Evolutionary conservation across 768 basidiomycete genomes (phyloP).

Genomic region (Suillus ampliporus): DNA sequence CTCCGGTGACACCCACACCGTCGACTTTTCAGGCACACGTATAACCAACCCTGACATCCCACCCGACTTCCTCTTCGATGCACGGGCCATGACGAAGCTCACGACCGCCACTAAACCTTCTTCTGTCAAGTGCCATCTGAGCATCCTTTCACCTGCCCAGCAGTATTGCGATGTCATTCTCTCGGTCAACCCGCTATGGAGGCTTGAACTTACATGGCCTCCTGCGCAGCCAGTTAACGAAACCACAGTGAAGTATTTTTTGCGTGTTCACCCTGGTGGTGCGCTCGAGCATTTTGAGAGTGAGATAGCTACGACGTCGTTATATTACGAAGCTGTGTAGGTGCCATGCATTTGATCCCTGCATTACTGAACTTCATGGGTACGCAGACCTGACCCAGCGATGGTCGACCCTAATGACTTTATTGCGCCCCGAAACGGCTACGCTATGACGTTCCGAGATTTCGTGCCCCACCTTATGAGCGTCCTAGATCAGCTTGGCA

Average conservation of each 20-base stretch:
- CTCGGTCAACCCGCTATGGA: slow-evolving; percentile 76
- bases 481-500: slow-evolving; percentile 84
- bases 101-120: slow-evolving; percentile 76
- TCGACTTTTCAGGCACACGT: slow-evolving; percentile 85
- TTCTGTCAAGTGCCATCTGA: slow-evolving; percentile 77
- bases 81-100: slow-evolving; percentile 77
- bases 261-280: slow-evolving; percentile 84
- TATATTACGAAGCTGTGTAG: slow-evolving; percentile 88
- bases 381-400: slow-evolving; percentile 71
- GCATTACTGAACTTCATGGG: slow-evolving; percentile 11
- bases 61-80: slow-evolving; percentile 76
- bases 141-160: slow-evolving; percentile 69
- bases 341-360: slow-evolving; percentile 30
- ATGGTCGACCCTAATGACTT: slow-evolving; percentile 82
- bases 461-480: slow-evolving; percentile 82
- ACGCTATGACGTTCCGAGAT: slow-evolving; percentile 81
- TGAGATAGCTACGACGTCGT: slow-evolving; percentile 75
- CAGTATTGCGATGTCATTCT: slow-evolving; percentile 85
- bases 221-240: slow-evolving; percentile 70
- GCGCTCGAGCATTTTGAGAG: slow-evolving; percentile 88
- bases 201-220: slow-evolving; percentile 77
- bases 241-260: slow-evolving; percentile 81
- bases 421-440: slow-evolving; percentile 82
- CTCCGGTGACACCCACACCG: slow-evolving; percentile 72
- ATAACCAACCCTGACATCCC: slow-evolving; percentile 67